phyloP scores from a whole-genome alignment of 257 asterid species.

The Ophiorrhiza pumila region DNA sequence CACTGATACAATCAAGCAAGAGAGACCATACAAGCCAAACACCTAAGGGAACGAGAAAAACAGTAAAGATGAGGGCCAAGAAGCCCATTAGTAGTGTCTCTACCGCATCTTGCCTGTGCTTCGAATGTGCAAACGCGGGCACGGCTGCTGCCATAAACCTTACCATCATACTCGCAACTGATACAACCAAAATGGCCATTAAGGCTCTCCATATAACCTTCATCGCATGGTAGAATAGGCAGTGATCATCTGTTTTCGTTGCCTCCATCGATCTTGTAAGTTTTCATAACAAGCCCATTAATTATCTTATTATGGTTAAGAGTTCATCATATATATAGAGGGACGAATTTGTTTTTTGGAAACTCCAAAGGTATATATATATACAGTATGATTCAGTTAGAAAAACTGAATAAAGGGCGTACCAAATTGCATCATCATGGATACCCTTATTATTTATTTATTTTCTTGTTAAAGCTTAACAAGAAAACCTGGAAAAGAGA shows the following conservation, averaged over 20 bases:
- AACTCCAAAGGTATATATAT: too few relatives aligned
- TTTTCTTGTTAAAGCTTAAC: background rate
- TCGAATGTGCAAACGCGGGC: background rate
- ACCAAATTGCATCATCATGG: background rate
- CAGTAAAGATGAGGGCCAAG: background rate
- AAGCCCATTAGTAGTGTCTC: background rate
- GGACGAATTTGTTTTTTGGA: background rate
- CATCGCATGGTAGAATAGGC: background rate
- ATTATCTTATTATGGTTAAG: too few relatives aligned
- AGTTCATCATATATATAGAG: background rate
- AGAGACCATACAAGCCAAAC: background rate
- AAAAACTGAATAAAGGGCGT: background rate
- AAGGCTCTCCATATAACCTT: constrained; percentile 2
- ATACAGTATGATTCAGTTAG: background rate
- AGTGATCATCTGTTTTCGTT: too few relatives aligned
- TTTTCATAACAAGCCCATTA: background rate
- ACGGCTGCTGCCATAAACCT: background rate
- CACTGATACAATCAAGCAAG: background rate
- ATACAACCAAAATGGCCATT: background rate
- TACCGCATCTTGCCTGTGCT: too few relatives aligned
- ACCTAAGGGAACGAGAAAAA: background rate
- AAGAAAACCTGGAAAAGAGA: background rate
- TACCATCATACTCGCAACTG: background rate
- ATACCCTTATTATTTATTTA: background rate
- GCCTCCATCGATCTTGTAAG: background rate